Percentiles rank a stretch among this genome's conserved stretches.
Conservation (phyloP, 2,329 filamentous ascomycete species). For the Neonectria neomacrospora region DNA sequence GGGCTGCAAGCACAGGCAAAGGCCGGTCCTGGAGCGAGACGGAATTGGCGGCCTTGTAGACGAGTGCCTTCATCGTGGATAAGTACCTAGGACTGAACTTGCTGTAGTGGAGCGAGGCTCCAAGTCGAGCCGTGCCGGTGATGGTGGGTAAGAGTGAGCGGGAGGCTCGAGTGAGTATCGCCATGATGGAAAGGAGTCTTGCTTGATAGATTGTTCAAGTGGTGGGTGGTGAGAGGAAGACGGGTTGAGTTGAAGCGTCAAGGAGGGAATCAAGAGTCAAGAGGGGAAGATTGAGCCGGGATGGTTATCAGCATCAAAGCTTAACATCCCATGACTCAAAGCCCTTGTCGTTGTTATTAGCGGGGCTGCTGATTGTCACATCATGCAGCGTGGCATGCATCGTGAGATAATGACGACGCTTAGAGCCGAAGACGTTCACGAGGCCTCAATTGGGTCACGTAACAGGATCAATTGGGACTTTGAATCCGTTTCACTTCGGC, state of each 20-base stretch:
- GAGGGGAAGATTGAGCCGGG: neutral
- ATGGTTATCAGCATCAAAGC: neutral
- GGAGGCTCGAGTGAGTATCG: neutral
- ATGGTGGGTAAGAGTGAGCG: neutral
- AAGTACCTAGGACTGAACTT: neutral
- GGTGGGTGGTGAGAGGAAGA: neutral
- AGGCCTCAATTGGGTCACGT: neutral
- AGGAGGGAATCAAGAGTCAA: neutral
- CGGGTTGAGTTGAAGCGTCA: neutral
- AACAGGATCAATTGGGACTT: no score
- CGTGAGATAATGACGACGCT: neutral
- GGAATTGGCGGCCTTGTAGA: conserved; percentile 51
- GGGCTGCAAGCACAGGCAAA: conserved; percentile 52
- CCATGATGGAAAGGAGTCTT: neutral
- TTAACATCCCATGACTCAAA: neutral
- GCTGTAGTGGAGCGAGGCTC: neutral
- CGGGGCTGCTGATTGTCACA: neutral
- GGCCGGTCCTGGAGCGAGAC: conserved; percentile 55
- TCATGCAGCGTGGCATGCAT: neutral
- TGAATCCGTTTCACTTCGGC: neutral
- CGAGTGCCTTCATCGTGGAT: conserved; percentile 57
- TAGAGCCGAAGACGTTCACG: neutral
- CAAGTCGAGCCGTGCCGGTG: neutral
- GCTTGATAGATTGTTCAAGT: neutral
- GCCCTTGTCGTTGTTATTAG: neutral